Evolutionary conservation across 23 red algal species (phyloP).

Genomic region (Rhodosorus marinus): DNA sequence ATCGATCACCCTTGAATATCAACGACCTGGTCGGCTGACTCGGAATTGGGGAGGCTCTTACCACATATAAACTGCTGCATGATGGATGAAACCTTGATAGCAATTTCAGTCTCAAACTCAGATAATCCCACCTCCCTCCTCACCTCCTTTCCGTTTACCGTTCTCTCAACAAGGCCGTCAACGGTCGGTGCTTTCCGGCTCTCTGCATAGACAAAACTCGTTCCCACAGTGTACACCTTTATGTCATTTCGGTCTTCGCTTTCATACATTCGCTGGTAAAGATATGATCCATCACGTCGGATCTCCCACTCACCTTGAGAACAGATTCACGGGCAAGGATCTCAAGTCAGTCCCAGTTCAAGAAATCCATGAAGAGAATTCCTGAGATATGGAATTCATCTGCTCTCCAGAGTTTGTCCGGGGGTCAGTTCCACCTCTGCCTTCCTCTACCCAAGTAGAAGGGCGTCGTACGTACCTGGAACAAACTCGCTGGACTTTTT

Average conservation of each 20-base stretch:
- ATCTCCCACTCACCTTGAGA: conserved; percentile 5
- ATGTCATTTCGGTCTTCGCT: conserved; percentile 40
- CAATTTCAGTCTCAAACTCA: conserved; percentile 19
- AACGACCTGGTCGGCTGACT: too few relatives aligned
- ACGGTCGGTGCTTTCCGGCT: conserved; percentile 56
- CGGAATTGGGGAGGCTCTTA: too few relatives aligned
- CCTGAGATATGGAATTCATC: too few relatives aligned
- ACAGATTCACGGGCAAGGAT: too few relatives aligned
- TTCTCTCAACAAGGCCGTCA: conserved; percentile 62
- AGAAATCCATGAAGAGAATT: too few relatives aligned
- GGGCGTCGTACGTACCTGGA: neutral
- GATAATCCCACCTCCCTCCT: conserved; percentile 21
- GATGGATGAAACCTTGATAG: conserved; percentile 18
- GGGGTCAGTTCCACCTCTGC: too few relatives aligned
- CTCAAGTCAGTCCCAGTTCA: too few relatives aligned
- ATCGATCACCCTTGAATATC: too few relatives aligned
- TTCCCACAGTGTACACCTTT: conserved; percentile 76
- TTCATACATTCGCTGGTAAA: conserved; percentile 65
- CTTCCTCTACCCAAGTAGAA: neutral
- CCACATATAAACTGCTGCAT: too few relatives aligned
- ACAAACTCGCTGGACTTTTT: conserved; percentile 16
- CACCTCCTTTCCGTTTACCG: conserved; percentile 21
- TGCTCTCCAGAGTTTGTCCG: too few relatives aligned
- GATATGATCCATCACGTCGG: conserved; percentile 34
- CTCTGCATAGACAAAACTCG: conserved; percentile 52